Conservation (phyloP, 108 stramenopile genomes). For the Discostella pseudostelligera region DNA sequence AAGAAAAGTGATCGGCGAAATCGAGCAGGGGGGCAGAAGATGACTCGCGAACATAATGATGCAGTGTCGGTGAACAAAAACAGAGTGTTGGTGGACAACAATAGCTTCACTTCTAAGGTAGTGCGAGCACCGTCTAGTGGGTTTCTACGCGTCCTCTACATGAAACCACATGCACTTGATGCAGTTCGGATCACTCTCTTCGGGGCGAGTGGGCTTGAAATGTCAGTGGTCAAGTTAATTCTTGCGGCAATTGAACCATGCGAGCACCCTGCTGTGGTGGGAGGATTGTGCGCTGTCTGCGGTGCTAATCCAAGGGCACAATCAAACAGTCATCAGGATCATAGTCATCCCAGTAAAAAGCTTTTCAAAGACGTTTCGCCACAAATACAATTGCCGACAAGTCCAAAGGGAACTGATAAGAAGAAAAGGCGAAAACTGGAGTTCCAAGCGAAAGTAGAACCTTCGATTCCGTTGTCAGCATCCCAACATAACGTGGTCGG, state of each 20-base stretch:
- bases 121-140: constrained; percentile 29
- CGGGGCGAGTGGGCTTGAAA: background rate
- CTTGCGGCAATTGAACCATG: constrained; percentile 69
- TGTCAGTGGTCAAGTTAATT: constrained; percentile 13
- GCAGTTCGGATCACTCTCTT: background rate
- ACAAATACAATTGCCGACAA: background rate
- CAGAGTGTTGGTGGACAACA: background rate
- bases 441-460: constrained; percentile 11
- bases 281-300: constrained; percentile 71
- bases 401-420: background rate
- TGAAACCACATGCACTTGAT: background rate
- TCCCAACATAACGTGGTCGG: background rate
- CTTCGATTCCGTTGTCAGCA: constrained; percentile 3
- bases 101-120: background rate
- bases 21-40: background rate
- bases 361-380: constrained; percentile 5
- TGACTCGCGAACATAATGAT: background rate
- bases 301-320: constrained; percentile 33
- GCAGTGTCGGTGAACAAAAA: background rate
- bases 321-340: background rate
- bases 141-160: constrained; percentile 23
- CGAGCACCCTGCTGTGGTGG: constrained; percentile 73
- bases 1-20: background rate
- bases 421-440: constrained; percentile 9
- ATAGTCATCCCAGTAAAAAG: background rate